Evolutionary conservation across 768 basidiomycete species (phyloP), one percentile per base, ranked within the genome.

Genomic region (Psilocybe cubensis): DNA sequence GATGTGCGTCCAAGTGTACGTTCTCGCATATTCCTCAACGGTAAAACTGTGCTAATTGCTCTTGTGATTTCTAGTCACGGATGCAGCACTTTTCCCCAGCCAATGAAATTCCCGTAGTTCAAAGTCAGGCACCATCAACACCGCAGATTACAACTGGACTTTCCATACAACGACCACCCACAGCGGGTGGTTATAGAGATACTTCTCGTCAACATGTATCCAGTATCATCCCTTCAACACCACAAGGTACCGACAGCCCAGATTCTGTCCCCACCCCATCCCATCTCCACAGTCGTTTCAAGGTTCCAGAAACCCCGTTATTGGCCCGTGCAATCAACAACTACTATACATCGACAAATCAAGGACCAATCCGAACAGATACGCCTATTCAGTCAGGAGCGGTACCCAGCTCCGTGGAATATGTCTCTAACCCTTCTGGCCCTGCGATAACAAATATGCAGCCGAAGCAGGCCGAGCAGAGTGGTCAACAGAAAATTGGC

Each of bases 141-240:
- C 35, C 38, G 25, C 45, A 33, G 5, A 12, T 33, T 33, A 35
- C 35, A 20, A 43, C 9, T 6, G 57, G 49, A 3, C 45, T 28
- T 3, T 52, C 48, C n/a, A 54, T 47, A 5, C 52, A 46, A 20
- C 61, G 43, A 18, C 48, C 54, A 20, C 47, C 59, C 27, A 55
- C 54, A 11, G 33, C 48, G 2, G 25, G 27, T 42, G 54, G 24
- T 6, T 48, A 51, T 41, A 56, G 45, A 42, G 31, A 48, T n/a
- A 28, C 4, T 20, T 18, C 31, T n/a, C 48, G 51, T 25, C 50
- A 28, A 52, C 20, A 25, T 28, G 20, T 51, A 18, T 24, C 20
- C 24, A 45, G 18, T 25, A 31, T 24, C 14, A 9, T 35, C 10
- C 17, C 24, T 11, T 41, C 40, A 23, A 14, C 35, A 9, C 20